Percentiles rank a stretch among this genome's conserved stretches.
Conservation (phyloP, 2,329 filamentous ascomycete genomes). For the Neofusicoccum ribis region DNA sequence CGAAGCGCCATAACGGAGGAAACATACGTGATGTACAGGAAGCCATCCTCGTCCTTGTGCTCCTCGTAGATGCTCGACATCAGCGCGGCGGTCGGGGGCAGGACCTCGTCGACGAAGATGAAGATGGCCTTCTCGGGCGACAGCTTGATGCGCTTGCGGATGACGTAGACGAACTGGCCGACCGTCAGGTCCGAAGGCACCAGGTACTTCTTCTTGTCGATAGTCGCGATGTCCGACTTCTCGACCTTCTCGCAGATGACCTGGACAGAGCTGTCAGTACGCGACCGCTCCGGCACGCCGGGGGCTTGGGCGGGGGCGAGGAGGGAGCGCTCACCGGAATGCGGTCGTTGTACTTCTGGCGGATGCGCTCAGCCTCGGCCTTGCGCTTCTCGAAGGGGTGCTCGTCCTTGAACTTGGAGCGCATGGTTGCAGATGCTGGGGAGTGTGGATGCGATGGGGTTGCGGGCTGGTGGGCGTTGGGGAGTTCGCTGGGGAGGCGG, state of each 20-base stretch:
- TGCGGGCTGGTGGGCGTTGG: slow-evolving; percentile 15
- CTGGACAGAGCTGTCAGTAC: slow-evolving; percentile 48
- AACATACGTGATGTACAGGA: slow-evolving; percentile 93
- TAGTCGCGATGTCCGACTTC: slow-evolving; percentile 98
- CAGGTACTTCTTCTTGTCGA: slow-evolving; percentile 99
- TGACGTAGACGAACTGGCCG: slow-evolving; percentile 99
- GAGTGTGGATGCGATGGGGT: slow-evolving; percentile 18
- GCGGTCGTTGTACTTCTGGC: slow-evolving; percentile 97
- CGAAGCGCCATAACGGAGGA: neutral
- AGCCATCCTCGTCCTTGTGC: slow-evolving; percentile 87
- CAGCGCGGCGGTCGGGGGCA: slow-evolving; percentile 92
- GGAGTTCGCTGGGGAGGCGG: slow-evolving; percentile 15
- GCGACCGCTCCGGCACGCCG: neutral
- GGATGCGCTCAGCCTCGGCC: slow-evolving; percentile 98
- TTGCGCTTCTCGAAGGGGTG: slow-evolving; percentile 99
- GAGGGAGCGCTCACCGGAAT: slow-evolving; percentile 75
- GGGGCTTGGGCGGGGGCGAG: slow-evolving; percentile 13
- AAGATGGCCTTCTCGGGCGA: slow-evolving; percentile 99
- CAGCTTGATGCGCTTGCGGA: slow-evolving; percentile 99
- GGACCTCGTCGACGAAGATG: slow-evolving; percentile 98
- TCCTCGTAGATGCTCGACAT: slow-evolving; percentile 99
- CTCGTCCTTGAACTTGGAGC: slow-evolving; percentile 99
- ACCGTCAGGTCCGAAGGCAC: slow-evolving; percentile 97
- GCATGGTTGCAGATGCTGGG: slow-evolving; percentile 62
- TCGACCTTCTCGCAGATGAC: slow-evolving; percentile 99